These are phyloP conservation scores for Rhizopus microsporus DNA, from an alignment of 371 early-diverging fungal species.

Conservation along the genomic window DNA sequence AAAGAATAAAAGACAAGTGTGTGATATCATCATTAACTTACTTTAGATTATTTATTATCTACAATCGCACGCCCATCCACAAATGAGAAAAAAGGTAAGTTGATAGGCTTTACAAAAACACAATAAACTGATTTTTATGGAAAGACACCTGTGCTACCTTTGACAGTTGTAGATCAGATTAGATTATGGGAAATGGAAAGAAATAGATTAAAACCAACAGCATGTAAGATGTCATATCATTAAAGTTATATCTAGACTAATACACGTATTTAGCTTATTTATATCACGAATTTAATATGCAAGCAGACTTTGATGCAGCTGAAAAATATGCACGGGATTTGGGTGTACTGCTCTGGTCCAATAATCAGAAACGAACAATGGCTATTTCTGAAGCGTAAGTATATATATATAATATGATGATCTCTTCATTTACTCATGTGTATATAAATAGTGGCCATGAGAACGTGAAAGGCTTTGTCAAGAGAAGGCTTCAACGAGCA, in stretches of 20 bases:
- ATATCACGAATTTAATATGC: conserved; percentile 80
- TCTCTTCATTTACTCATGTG: background rate
- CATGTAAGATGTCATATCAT: conserved; percentile 31
- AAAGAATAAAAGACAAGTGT: background rate
- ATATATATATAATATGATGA: background rate
- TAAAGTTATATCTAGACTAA: conserved; percentile 1
- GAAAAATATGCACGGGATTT: conserved; percentile 76
- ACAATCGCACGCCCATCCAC: conserved; percentile 89
- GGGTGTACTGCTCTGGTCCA: conserved; percentile 82
- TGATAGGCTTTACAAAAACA: background rate
- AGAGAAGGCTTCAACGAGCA: conserved; percentile 34
- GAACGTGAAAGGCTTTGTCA: conserved; percentile 59
- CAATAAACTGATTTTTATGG: background rate
- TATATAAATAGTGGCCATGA: conserved; percentile 49
- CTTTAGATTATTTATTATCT: conserved; percentile 84
- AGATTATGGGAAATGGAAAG: conserved; percentile 97
- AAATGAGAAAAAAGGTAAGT: conserved; percentile 77
- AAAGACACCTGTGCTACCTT: conserved; percentile 80
- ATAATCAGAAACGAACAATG: conserved; percentile 59
- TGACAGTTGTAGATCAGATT: conserved; percentile 96
- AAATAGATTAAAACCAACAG: conserved; percentile 74
- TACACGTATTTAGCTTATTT: conserved; percentile 57
- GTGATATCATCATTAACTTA: background rate
- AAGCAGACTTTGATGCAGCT: conserved; percentile 76
- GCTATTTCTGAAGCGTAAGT: conserved; percentile 63